phyloP scores from a whole-genome alignment of 208 protist species.

The Leishmania gerbilli region DNA sequence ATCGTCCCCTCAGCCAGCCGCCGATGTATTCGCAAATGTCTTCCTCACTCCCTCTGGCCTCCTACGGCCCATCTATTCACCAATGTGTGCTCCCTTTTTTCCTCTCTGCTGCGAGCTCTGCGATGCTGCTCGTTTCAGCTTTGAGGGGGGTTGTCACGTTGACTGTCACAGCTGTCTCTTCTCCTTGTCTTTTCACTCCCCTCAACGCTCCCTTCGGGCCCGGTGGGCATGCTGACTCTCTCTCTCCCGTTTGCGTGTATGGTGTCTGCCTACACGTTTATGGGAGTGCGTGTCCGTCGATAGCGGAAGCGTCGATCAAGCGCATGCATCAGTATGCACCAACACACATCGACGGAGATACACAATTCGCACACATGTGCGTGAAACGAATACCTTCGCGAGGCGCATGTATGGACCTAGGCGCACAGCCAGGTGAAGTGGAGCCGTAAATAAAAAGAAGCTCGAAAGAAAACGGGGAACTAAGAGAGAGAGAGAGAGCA shows the following conservation, averaged over 20 bases:
- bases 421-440: not conserved
- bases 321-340: not conserved
- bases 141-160: not conserved
- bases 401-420: not conserved
- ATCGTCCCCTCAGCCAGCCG: not conserved
- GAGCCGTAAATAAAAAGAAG: not conserved
- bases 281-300: not conserved
- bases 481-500: not conserved
- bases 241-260: not conserved
- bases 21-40: not conserved
- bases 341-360: not conserved
- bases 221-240: not conserved
- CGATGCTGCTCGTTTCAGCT: not conserved
- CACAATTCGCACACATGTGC: not conserved
- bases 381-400: not conserved
- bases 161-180: not conserved
- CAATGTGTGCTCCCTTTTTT: not conserved
- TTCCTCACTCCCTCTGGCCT: not conserved
- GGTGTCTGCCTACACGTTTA: not conserved
- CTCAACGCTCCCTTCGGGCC: not conserved
- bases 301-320: not conserved
- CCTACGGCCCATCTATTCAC: not conserved
- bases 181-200: not conserved
- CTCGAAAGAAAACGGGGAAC: not conserved
- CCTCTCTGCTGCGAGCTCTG: not conserved